These are phyloP conservation scores for Cyberlindnera sargentensis DNA, from an alignment of 805 yeast species.

Conservation along the genomic window DNA sequence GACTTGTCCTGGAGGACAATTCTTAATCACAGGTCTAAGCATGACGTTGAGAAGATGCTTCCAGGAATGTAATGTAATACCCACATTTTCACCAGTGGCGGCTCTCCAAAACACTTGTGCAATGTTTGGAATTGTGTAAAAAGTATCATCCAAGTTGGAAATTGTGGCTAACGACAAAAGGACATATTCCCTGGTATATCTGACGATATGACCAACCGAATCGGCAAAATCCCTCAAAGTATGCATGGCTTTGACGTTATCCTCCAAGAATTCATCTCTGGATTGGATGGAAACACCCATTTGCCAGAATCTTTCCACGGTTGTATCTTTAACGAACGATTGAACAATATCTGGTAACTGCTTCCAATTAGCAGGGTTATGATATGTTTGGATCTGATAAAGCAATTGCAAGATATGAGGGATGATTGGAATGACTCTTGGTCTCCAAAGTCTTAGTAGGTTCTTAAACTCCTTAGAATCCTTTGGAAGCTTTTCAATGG, in stretches of 20 bases:
- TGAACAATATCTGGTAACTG: slow-evolving; percentile 85
- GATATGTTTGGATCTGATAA: slow-evolving; percentile 89
- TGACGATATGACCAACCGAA: slow-evolving; percentile 89
- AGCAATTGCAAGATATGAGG: slow-evolving; percentile 86
- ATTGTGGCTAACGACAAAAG: slow-evolving; percentile 85
- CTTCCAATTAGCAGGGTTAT: slow-evolving; percentile 87
- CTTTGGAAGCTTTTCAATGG: slow-evolving; percentile 84
- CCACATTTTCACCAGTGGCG: slow-evolving; percentile 63
- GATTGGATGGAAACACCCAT: slow-evolving; percentile 94
- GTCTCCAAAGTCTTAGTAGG: slow-evolving; percentile 79
- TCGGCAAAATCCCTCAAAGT: slow-evolving; percentile 96
- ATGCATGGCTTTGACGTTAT: slow-evolving; percentile 87
- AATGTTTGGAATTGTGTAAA: slow-evolving; percentile 79
- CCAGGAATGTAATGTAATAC: slow-evolving; percentile 94
- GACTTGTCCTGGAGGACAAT: slow-evolving; percentile 73
- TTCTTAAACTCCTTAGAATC: slow-evolving; percentile 63
- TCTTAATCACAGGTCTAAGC: slow-evolving; percentile 75
- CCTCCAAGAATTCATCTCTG: slow-evolving; percentile 89
- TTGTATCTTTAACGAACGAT: slow-evolving; percentile 81
- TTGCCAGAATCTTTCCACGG: slow-evolving; percentile 96
- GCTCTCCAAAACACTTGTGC: slow-evolving; percentile 78
- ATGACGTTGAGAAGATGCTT: slow-evolving; percentile 91
- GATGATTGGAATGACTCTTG: slow-evolving; percentile 83
- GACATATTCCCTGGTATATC: slow-evolving; percentile 95
- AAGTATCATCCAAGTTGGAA: slow-evolving; percentile 80